phyloP scores from a whole-genome alignment of 129 eudicot species.

The Helianthus annuus region HanXRQr2.0-SUNRISE NC_035448.2:191677245-191677744 shows the following conservation, averaged over 20 bases:
- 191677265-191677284: constrained; percentile 22
- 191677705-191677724: no score
- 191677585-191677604: no score
- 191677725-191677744: no score
- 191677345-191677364: neutral
- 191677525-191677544: neutral
- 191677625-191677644: no score
- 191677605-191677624: no score
- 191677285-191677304: constrained; percentile 24
- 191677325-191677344: neutral
- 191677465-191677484: neutral
- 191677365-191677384: neutral
- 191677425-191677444: constrained; percentile 13
- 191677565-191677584: no score
- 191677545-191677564: no score
- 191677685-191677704: no score
- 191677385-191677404: neutral
- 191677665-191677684: no score
- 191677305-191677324: constrained; percentile 8
- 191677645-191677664: no score
- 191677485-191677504: neutral
- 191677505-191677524: neutral
- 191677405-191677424: neutral
- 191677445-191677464: constrained; percentile 4
- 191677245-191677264: neutral